Evolutionary conservation across 345 rosid genomes (phyloP).

Genomic region (Alliaria petiolata): DNA sequence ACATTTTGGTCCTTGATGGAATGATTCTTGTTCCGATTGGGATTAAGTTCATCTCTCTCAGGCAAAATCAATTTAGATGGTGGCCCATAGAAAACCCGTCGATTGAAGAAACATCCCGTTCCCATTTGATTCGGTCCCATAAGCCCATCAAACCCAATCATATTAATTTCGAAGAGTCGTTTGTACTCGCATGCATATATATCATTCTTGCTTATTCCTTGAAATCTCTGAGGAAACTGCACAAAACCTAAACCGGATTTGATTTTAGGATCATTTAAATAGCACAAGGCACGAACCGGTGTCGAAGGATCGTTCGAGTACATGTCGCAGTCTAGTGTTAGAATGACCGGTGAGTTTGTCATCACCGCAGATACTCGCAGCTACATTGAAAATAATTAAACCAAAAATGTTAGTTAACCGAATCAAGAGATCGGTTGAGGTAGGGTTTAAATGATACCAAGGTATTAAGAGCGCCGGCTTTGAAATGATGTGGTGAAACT

Average conservation of each 20-base stretch:
- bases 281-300: slow-evolving; percentile 47
- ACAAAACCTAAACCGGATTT: slow-evolving; percentile 34
- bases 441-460: slow-evolving; percentile 36
- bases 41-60: slow-evolving; percentile 39
- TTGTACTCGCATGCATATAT: slow-evolving; percentile 45
- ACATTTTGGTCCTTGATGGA: slow-evolving; percentile 28
- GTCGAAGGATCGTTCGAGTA: slow-evolving; percentile 65
- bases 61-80: slow-evolving; percentile 29
- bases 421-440: slow-evolving; percentile 31
- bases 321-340: slow-evolving; percentile 83
- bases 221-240: slow-evolving; percentile 72
- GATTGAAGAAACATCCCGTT: slow-evolving; percentile 56
- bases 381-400: slow-evolving; percentile 25
- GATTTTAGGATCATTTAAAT: slow-evolving; percentile 39
- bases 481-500: slow-evolving; percentile 53
- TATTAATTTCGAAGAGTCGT: slow-evolving; percentile 38
- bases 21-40: slow-evolving; percentile 5
- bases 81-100: slow-evolving; percentile 54
- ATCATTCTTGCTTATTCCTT: slow-evolving; percentile 49
- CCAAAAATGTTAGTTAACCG: no score
- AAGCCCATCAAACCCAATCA: slow-evolving; percentile 50
- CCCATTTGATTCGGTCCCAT: slow-evolving; percentile 51
- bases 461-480: slow-evolving; percentile 83
- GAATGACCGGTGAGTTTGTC: slow-evolving; percentile 64
- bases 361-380: slow-evolving; percentile 64